A percentile compares a stretch with the other conserved stretches of the same genome.
phyloP scores from a whole-genome alignment of 2,329 filamentous ascomycete species.

The Aureobasidium sp. region DNA sequence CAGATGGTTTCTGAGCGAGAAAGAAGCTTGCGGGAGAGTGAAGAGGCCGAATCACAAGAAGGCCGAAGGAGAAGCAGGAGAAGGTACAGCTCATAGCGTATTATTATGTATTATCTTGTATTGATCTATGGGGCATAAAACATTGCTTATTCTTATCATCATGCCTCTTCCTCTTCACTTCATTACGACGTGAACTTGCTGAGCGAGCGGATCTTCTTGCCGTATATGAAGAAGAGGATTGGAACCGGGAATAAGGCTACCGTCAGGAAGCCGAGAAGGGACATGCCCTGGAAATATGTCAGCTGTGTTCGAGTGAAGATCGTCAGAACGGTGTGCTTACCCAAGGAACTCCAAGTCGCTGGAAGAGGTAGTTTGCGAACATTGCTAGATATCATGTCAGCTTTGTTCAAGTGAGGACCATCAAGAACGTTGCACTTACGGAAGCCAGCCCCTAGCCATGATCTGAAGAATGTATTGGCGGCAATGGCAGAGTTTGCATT shows the following conservation, averaged over 20 bases:
- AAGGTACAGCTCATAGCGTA: slow-evolving; percentile 5
- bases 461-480: slow-evolving; percentile 31
- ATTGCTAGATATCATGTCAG: too few relatives aligned
- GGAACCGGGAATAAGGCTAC: slow-evolving; percentile 24
- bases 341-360: slow-evolving; percentile 14
- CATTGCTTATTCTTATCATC: background rate
- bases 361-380: slow-evolving; percentile 28
- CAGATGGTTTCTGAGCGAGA: slow-evolving; percentile 25
- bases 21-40: slow-evolving; percentile 22
- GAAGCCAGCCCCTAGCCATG: slow-evolving; percentile 29
- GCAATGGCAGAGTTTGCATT: slow-evolving; percentile 33
- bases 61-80: slow-evolving; percentile 19
- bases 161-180: background rate
- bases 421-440: slow-evolving; percentile 4
- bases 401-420: too few relatives aligned
- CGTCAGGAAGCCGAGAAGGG: slow-evolving; percentile 27
- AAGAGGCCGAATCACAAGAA: slow-evolving; percentile 16
- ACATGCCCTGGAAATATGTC: slow-evolving; percentile 23
- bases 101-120: slow-evolving; percentile 1
- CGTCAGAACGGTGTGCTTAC: background rate
- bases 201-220: slow-evolving; percentile 21
- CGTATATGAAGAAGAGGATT: slow-evolving; percentile 25
- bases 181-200: slow-evolving; percentile 17
- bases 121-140: background rate
- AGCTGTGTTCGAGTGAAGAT: slow-evolving; percentile 20